phyloP scores from a whole-genome alignment of 176 grass and related monocot species.

The Triticum dicoccoides region DNA sequence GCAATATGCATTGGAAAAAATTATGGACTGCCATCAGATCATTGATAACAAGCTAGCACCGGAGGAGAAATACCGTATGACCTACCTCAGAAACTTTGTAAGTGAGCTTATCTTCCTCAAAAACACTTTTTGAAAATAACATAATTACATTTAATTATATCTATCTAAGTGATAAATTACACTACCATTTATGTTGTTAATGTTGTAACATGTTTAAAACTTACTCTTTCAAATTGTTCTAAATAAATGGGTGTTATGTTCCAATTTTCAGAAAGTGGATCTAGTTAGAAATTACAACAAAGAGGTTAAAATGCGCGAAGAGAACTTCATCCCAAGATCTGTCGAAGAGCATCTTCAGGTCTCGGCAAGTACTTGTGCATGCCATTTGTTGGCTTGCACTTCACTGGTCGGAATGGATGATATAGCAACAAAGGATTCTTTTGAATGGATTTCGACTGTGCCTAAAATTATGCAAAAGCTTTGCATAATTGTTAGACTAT shows the following conservation, averaged over 20 bases:
- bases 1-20: neutral
- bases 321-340: neutral
- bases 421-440: neutral
- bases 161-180: too few relatives aligned
- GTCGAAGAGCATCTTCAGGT: neutral
- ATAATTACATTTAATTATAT: neutral
- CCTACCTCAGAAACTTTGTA: constrained; percentile 5
- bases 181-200: too few relatives aligned
- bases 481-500: neutral
- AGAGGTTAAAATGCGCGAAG: constrained; percentile 10
- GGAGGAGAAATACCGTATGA: constrained; percentile 13
- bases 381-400: neutral
- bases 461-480: neutral
- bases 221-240: too few relatives aligned
- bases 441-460: neutral
- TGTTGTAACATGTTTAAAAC: too few relatives aligned
- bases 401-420: neutral
- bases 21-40: neutral
- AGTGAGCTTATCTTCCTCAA: neutral
- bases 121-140: neutral
- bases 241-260: neutral
- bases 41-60: neutral
- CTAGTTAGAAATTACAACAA: neutral
- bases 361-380: neutral
- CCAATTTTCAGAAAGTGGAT: neutral